Percentiles rank a stretch among this genome's conserved stretches.
Conservation (phyloP, 352 stramenopile species). For the Peronosclerospora sorghi region DNA sequence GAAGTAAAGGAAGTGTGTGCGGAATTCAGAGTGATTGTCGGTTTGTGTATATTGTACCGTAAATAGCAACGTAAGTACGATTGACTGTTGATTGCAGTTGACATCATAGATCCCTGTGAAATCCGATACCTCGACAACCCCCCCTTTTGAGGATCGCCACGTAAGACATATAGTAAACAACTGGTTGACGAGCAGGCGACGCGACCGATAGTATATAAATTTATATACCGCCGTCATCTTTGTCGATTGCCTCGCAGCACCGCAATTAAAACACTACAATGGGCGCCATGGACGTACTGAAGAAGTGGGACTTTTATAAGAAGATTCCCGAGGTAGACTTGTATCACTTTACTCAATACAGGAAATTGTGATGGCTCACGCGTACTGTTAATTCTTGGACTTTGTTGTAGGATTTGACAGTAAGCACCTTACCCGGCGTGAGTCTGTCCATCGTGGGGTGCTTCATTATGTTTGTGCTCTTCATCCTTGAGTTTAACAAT, state of each 20-base stretch:
- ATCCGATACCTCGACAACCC: conserved; percentile 1
- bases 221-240: too few species aligned
- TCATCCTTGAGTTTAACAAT: conserved; percentile 85
- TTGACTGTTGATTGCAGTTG: neutral
- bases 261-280: conserved; percentile 17
- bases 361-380: neutral
- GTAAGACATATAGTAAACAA: conserved; percentile 8
- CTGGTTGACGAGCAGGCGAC: neutral
- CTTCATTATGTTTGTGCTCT: conserved; percentile 86
- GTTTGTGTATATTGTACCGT: neutral
- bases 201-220: too few species aligned
- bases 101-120: neutral
- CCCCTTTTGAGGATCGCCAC: conserved; percentile 5
- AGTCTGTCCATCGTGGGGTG: conserved; percentile 71
- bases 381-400: neutral
- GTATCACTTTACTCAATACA: neutral
- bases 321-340: conserved; percentile 76
- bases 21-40: conserved; percentile 2
- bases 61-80: conserved; percentile 1
- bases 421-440: conserved; percentile 77
- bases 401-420: conserved; percentile 59
- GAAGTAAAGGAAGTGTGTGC: neutral
- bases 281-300: conserved; percentile 80
- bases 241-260: neutral
- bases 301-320: conserved; percentile 89